phyloP scores from a whole-genome alignment of 2,329 filamentous ascomycete species.

The Leptosphaerulina australis region DNA sequence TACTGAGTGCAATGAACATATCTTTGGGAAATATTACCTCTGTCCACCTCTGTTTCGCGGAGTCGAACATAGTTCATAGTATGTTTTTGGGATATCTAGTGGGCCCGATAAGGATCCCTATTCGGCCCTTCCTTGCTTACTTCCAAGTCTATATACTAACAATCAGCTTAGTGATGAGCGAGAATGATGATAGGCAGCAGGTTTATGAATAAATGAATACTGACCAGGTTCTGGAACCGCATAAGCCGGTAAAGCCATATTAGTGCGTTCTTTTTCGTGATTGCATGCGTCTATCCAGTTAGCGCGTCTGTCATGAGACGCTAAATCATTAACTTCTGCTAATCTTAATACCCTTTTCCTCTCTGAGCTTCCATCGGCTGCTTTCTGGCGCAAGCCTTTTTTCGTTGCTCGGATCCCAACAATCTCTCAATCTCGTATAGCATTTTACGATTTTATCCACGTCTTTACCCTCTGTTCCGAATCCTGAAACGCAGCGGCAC shows the following conservation, averaged over 20 bases:
- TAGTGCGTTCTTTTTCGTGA: constrained; percentile 34
- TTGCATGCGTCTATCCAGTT: constrained; percentile 39
- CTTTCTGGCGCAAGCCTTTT: constrained; percentile 14
- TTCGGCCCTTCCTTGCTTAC: background rate
- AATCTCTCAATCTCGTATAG: constrained; percentile 16
- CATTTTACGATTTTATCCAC: constrained; percentile 7
- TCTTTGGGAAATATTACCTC: no score
- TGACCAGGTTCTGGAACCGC: constrained; percentile 21
- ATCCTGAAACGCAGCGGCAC: constrained; percentile 3
- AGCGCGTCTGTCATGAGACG: constrained; percentile 23
- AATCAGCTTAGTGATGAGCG: constrained; percentile 4
- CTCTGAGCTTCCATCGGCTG: constrained; percentile 19
- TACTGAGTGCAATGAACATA: background rate
- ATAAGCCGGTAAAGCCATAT: constrained; percentile 15
- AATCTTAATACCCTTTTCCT: constrained; percentile 31
- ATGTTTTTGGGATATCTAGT: no score
- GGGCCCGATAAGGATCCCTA: background rate
- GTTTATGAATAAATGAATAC: constrained; percentile 17
- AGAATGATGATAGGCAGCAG: constrained; percentile 9
- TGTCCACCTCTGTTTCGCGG: no score
- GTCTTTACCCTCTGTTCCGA: constrained; percentile 1
- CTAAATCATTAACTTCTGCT: constrained; percentile 35
- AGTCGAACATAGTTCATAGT: background rate
- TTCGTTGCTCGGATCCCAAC: constrained; percentile 16
- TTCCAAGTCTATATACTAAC: background rate